Conservation (phyloP, 805 yeast species). For the Kluyveromyces aestuarii region DNA sequence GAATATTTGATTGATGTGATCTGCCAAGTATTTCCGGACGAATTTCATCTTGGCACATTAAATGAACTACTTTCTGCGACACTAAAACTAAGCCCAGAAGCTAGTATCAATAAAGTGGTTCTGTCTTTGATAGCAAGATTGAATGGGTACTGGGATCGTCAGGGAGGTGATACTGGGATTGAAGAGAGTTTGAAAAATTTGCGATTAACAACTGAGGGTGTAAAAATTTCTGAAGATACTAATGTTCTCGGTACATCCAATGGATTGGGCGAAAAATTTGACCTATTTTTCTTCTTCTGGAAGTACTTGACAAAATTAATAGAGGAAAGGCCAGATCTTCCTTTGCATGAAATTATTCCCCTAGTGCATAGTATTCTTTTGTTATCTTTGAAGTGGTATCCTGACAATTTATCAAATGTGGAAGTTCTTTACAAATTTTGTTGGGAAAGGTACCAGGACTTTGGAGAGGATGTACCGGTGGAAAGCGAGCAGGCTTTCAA, state of each 20-base stretch:
- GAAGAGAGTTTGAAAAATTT: conserved; percentile 4
- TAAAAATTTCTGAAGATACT: conserved; percentile 7
- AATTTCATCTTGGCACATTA: conserved; percentile 72
- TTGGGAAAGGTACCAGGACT: conserved; percentile 30
- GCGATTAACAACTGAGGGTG: conserved; percentile 3
- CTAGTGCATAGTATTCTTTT: conserved; percentile 58
- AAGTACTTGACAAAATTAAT: conserved; percentile 48
- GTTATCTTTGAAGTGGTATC: conserved; percentile 59
- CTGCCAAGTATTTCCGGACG: conserved; percentile 91
- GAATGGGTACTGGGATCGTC: conserved; percentile 13
- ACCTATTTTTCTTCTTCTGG: conserved; percentile 60
- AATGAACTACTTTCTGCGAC: conserved; percentile 58
- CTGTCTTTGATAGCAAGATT: conserved; percentile 66
- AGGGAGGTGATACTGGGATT: conserved; percentile 4
- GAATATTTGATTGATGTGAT: conserved; percentile 85
- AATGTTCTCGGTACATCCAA: conserved; percentile 4
- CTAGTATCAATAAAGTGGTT: conserved; percentile 58
- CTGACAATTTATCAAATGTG: conserved; percentile 49
- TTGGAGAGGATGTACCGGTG: conserved; percentile 13
- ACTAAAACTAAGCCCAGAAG: conserved; percentile 56
- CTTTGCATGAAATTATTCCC: conserved; percentile 54
- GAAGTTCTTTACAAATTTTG: conserved; percentile 55
- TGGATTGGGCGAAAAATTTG: conserved; percentile 10
- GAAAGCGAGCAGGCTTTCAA: conserved; percentile 14
- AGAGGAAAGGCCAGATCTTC: conserved; percentile 52